Conservation (phyloP, 2,329 filamentous ascomycete species). For the Trichoderma koningiopsis region DNA sequence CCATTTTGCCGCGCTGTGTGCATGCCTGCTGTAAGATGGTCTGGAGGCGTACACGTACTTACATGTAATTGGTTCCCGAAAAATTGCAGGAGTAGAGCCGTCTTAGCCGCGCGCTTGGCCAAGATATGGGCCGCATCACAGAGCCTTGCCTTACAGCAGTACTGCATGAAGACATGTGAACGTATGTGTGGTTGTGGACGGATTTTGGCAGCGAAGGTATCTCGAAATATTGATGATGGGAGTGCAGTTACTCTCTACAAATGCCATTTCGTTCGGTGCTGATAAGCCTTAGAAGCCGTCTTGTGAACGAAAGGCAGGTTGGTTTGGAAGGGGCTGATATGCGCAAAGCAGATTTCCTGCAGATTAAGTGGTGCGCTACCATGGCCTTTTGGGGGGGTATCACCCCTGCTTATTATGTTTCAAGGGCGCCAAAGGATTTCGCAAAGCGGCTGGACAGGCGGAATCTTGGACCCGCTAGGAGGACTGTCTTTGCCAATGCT, state of each 20-base stretch:
- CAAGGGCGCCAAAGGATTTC: background rate
- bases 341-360: background rate
- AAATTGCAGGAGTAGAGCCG: background rate
- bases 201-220: too few relatives aligned
- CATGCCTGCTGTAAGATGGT: background rate
- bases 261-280: background rate
- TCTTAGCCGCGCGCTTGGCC: too few relatives aligned
- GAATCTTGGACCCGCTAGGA: background rate
- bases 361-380: background rate
- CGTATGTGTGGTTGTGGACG: too few relatives aligned
- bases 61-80: background rate
- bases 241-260: background rate
- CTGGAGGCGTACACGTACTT: background rate
- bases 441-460: too few relatives aligned
- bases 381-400: background rate
- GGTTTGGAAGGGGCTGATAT: too few relatives aligned
- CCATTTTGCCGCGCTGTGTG: too few relatives aligned
- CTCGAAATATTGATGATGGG: too few relatives aligned
- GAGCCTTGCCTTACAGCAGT: too few relatives aligned
- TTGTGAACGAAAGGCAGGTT: background rate
- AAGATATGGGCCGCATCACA: too few relatives aligned
- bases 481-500: too few relatives aligned
- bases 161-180: too few relatives aligned
- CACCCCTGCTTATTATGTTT: background rate
- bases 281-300: background rate